A percentile compares a stretch with the other conserved stretches of the same genome.
These are phyloP conservation scores for Cyclostephanos tholiformis DNA, from an alignment of 108 stramenopile genomes.

Conservation along the genomic window DNA sequence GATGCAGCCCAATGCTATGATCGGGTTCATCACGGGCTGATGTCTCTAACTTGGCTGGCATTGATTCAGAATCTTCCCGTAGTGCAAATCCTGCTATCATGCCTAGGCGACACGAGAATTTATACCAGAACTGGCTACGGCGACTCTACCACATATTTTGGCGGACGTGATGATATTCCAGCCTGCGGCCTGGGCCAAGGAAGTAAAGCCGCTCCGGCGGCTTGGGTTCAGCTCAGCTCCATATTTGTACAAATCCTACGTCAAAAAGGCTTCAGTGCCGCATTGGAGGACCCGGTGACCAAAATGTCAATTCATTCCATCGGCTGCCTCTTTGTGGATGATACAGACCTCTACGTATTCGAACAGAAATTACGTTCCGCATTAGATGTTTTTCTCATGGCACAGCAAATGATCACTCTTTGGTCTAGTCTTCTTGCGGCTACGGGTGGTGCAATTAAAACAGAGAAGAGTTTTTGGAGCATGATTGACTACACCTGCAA, in stretches of 20 bases:
- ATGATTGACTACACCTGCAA: slow-evolving; percentile 3
- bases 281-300: neutral
- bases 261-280: neutral
- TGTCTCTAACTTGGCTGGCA: slow-evolving; percentile 3
- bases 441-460: neutral
- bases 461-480: neutral
- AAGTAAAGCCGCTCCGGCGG: no score
- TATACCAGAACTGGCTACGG: no score
- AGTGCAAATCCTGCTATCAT: neutral
- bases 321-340: slow-evolving; percentile 5
- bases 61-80: neutral
- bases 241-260: neutral
- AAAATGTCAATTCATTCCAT: neutral
- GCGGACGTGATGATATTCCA: no score
- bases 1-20: slow-evolving; percentile 4
- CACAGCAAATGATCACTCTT: neutral
- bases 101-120: no score
- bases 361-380: neutral
- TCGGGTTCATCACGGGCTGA: neutral
- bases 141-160: no score
- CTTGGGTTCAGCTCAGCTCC: slow-evolving; percentile 3
- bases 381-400: neutral
- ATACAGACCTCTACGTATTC: neutral
- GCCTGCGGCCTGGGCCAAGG: no score
- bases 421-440: neutral